Evolutionary conservation across 2,329 filamentous ascomycete species (phyloP).

Genomic region (Blastomyces gilchristii): DNA sequence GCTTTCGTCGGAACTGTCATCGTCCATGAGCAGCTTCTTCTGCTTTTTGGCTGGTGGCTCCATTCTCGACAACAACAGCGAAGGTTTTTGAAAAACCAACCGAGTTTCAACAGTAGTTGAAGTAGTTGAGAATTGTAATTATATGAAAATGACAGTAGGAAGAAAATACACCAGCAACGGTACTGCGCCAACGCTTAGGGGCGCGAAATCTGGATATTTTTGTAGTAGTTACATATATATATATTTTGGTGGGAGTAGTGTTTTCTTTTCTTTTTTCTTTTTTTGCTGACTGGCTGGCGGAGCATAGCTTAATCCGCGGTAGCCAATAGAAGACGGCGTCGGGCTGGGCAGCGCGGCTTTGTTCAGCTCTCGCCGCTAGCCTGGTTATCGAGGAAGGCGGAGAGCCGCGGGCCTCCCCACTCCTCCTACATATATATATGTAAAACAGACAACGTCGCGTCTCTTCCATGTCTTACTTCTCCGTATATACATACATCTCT

Average conservation of each 20-base stretch:
- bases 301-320: neutral
- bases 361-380: too few relatives aligned
- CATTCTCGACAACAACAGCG: slow-evolving; percentile 20
- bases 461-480: neutral
- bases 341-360: too few relatives aligned
- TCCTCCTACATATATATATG: too few relatives aligned
- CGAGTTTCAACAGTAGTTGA: neutral
- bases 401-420: too few relatives aligned
- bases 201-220: neutral
- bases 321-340: slow-evolving; percentile 1
- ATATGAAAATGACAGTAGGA: neutral
- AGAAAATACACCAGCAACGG: neutral
- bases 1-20: slow-evolving; percentile 30
- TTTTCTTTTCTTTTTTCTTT: neutral
- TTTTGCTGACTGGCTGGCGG: neutral
- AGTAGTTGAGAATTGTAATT: neutral
- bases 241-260: slow-evolving; percentile 7
- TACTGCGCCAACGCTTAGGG: neutral
- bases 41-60: slow-evolving; percentile 34
- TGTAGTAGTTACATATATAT: neutral
- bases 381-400: too few relatives aligned
- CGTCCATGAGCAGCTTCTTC: slow-evolving; percentile 33
- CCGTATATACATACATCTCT: slow-evolving; percentile 1
- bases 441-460: neutral
- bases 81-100: neutral